Evolutionary conservation across 2,329 filamentous ascomycete species (phyloP).

Genomic region (Davidsoniella eucalypti): DNA sequence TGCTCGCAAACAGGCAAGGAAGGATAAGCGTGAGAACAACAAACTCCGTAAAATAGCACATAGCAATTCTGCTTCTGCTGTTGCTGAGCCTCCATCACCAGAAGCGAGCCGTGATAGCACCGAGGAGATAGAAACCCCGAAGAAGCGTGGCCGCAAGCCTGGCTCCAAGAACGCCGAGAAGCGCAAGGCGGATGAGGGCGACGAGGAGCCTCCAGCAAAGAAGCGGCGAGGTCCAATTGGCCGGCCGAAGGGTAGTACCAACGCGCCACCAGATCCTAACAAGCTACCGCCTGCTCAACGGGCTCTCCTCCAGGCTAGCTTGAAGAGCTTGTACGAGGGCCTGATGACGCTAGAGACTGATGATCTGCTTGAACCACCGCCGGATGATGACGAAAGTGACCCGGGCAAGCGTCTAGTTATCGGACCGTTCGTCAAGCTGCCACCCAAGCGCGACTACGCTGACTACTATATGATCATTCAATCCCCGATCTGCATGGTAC

Average conservation of each 20-base stretch:
- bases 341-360: slow-evolving; percentile 76
- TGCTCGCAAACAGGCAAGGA: slow-evolving; percentile 71
- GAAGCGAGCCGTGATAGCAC: slow-evolving; percentile 66
- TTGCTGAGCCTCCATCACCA: slow-evolving; percentile 51
- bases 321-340: slow-evolving; percentile 61
- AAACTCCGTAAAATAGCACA: slow-evolving; percentile 42
- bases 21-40: slow-evolving; percentile 64
- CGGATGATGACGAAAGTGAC: slow-evolving; percentile 33
- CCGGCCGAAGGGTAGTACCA: slow-evolving; percentile 43
- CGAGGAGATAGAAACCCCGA: slow-evolving; percentile 50
- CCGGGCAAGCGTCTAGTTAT: slow-evolving; percentile 64
- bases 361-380: slow-evolving; percentile 40
- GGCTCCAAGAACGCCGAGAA: slow-evolving; percentile 54
- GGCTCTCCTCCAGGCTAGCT: slow-evolving; percentile 58
- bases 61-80: slow-evolving; percentile 16
- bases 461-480: slow-evolving; percentile 93
- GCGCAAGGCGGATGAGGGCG: slow-evolving; percentile 69
- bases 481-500: slow-evolving; percentile 88
- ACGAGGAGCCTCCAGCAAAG: slow-evolving; percentile 62
- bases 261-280: slow-evolving; percentile 23
- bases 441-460: slow-evolving; percentile 74
- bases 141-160: slow-evolving; percentile 75
- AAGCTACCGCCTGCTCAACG: slow-evolving; percentile 51
- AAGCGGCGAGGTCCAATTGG: slow-evolving; percentile 59
- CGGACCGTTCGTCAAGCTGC: slow-evolving; percentile 82